Evolutionary conservation across 192 early-diverging fungal species (phyloP).

Genomic region (Mortierella hygrophila): DNA sequence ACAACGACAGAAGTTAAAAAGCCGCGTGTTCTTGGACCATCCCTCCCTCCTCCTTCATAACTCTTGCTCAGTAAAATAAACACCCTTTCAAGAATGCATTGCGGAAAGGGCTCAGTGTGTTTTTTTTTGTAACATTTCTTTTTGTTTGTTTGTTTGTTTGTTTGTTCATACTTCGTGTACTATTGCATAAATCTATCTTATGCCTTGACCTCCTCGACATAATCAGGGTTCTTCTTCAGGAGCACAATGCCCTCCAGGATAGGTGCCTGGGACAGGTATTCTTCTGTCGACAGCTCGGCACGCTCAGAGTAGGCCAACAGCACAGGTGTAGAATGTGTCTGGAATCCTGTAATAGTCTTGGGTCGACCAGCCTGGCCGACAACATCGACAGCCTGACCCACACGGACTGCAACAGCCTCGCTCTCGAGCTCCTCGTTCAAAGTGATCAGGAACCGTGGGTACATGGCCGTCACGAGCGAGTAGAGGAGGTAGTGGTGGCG

Average conservation of each 20-base stretch:
- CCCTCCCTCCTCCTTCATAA: slow-evolving; percentile 29
- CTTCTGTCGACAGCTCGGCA: slow-evolving; percentile 98
- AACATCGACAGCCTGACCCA: slow-evolving; percentile 99
- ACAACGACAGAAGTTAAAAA: slow-evolving; percentile 6
- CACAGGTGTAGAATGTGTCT: slow-evolving; percentile 98
- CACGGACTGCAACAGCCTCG: slow-evolving; percentile 90
- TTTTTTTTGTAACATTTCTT: background rate
- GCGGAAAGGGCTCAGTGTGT: background rate
- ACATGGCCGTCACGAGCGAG: slow-evolving; percentile 93
- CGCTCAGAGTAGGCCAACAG: slow-evolving; percentile 96
- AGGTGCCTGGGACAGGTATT: slow-evolving; percentile 87
- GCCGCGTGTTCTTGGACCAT: slow-evolving; percentile 36
- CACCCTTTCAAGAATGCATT: background rate
- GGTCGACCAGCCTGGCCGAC: slow-evolving; percentile 98
- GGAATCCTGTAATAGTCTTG: slow-evolving; percentile 99
- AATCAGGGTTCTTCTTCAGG: slow-evolving; percentile 93
- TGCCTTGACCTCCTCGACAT: slow-evolving; percentile 77
- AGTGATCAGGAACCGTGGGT: slow-evolving; percentile 98
- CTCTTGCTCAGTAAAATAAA: background rate
- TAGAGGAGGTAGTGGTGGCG: slow-evolving; percentile 95
- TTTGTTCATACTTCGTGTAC: background rate
- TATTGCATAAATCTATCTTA: slow-evolving; percentile 27
- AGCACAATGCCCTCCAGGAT: slow-evolving; percentile 98
- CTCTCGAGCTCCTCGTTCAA: slow-evolving; percentile 91
- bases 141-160: background rate